A percentile compares a stretch with the other conserved stretches of the same genome.
phyloP scores from a whole-genome alignment of 345 rosid species.

The Populus nigra region DNA sequence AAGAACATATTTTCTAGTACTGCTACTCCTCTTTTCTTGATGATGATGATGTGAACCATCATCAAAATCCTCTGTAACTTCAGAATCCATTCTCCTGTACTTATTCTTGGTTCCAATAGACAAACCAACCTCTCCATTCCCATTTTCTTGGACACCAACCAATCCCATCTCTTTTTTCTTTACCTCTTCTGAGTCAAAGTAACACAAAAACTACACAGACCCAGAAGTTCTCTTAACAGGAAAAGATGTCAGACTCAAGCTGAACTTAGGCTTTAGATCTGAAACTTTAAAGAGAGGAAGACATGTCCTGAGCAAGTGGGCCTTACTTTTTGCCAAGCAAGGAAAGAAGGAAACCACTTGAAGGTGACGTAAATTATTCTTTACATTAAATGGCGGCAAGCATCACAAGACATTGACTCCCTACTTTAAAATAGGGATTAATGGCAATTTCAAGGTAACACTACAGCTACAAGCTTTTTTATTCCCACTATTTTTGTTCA shows the following conservation, averaged over 20 bases:
- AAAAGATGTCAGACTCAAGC: background rate
- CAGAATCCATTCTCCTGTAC: constrained; percentile 75
- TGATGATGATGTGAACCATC: constrained; percentile 22
- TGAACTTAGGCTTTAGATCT: background rate
- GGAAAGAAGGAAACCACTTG: background rate
- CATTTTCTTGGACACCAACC: constrained; percentile 58
- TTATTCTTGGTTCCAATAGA: constrained; percentile 60
- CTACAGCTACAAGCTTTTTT: background rate
- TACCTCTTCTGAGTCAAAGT: background rate
- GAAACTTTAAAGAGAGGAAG: background rate
- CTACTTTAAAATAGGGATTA: constrained; percentile 1
- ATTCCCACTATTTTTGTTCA: background rate
- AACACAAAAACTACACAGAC: constrained; percentile 7
- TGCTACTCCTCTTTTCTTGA: constrained; percentile 1
- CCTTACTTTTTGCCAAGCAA: background rate
- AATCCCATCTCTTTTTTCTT: constrained; percentile 27
- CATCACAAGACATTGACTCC: constrained; percentile 13
- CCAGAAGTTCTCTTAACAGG: background rate
- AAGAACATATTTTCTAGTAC: constrained; percentile 34
- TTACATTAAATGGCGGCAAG: background rate
- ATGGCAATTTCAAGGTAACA: constrained; percentile 29
- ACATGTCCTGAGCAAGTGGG: constrained; percentile 6
- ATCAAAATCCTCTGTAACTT: constrained; percentile 20
- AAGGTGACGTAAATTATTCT: background rate
- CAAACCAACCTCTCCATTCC: constrained; percentile 36